These are phyloP conservation scores for Nidularia sp. DNA, from an alignment of 768 basidiomycete genomes.

Conservation along the genomic window DNA sequence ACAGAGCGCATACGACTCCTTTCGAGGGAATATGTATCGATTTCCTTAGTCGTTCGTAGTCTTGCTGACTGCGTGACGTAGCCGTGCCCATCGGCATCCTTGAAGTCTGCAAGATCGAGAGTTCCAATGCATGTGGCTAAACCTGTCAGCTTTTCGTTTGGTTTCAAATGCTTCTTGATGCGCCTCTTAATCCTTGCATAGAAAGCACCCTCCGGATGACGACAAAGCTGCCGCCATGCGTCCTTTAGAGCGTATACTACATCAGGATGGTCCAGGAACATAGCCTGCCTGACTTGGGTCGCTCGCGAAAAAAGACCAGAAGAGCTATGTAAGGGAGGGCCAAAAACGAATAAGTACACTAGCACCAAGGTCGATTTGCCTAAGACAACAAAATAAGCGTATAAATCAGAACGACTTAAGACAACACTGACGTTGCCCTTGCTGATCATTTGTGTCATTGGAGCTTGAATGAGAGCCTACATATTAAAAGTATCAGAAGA, in stretches of 20 bases:
- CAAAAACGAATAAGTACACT: background rate
- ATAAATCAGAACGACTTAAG: background rate
- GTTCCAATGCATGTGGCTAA: too few species aligned
- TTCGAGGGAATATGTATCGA: too few species aligned
- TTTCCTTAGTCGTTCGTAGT: too few species aligned
- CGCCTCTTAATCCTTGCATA: background rate
- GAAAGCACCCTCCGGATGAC: background rate
- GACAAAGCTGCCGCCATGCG: slow-evolving; percentile 1
- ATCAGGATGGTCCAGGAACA: background rate
- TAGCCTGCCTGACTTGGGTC: background rate
- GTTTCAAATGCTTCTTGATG: background rate
- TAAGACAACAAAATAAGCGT: background rate
- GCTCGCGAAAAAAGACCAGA: background rate
- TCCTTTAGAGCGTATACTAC: background rate
- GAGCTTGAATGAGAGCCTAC: background rate
- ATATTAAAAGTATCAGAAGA: background rate
- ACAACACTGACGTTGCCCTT: background rate
- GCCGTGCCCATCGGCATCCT: too few species aligned
- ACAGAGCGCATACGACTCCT: too few species aligned
- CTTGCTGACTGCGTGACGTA: too few species aligned
- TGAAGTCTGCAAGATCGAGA: too few species aligned
- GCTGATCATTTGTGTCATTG: background rate
- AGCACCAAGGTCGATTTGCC: background rate
- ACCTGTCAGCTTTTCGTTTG: too few species aligned
- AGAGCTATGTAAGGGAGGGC: background rate